Evolutionary conservation across 768 basidiomycete genomes (phyloP), one percentile per base, ranked within the genome.

Genomic region (Auricularia sp.): DNA sequence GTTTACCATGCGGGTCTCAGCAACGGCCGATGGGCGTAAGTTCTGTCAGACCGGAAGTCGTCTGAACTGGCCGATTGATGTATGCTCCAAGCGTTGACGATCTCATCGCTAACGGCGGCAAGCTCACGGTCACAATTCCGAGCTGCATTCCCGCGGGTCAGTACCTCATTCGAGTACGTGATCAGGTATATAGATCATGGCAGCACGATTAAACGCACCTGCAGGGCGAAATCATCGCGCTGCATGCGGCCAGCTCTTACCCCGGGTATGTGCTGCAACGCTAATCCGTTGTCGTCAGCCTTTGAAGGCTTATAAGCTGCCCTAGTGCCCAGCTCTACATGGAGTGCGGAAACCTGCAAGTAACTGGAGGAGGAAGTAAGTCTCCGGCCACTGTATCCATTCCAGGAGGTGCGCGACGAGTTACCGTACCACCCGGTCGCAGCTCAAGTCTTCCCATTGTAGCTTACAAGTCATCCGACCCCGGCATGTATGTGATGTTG

Each of bases 81-180:
- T 44, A 6, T 51, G 8, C 47, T 12, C 14, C 14, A 6, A 51
- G 36, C 10, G 62, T 63, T 21, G 62, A 63, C 47, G 39, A 29
- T 47, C 47, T 63, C 34, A 63, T 63, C 47, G 62, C 62, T 5
- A 63, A 63, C 33, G 62, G 62, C 33, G 62, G 62, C 14, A 63
- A 63, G 47, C 44, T 63, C 29, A 63, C 62, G 21, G 62, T 63
- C 29, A 63, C 62, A 6, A 63, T 63, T 44, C 62, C 62, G 18
- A 62, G 47, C 18, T 63, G 62, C 62, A 63, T 63, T 53, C 43
- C 62, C 12, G 62, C 62, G 5, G 62, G 62, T 8, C 62, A 63
- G 34, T 63, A 63, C 21, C 62, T 63, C 43, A 63, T 63, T 33
- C 62, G 62, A 14, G 62, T 59, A 14, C 14, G 56, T 59, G 10